Conservation (phyloP, 495 filamentous ascomycete genomes). For the Penicillium atrosanguineum region DNA sequence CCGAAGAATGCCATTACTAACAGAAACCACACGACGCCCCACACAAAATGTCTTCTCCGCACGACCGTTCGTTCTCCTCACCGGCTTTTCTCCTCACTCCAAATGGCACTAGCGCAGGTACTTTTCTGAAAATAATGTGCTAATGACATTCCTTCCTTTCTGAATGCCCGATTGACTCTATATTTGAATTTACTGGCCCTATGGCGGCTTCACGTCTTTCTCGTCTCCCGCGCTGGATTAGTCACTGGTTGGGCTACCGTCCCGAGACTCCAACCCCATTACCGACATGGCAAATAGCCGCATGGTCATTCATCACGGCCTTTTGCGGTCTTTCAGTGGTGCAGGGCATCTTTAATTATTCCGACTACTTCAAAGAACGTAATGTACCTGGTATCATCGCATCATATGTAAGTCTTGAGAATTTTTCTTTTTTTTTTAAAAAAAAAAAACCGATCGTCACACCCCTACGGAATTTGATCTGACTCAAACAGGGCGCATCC, state of each 20-base stretch:
- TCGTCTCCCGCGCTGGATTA: constrained; percentile 32
- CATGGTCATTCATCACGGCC: constrained; percentile 36
- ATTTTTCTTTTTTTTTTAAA: too few species aligned
- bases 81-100: constrained; percentile 10
- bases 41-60: constrained; percentile 13
- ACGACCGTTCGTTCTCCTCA: constrained; percentile 17
- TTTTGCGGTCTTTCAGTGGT: constrained; percentile 36
- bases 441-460: too few species aligned
- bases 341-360: constrained; percentile 34
- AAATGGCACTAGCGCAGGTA: constrained; percentile 10
- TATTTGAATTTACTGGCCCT: not conserved
- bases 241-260: constrained; percentile 41
- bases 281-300: constrained; percentile 19
- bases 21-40: not conserved
- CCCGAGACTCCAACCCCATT: constrained; percentile 24
- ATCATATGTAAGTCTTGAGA: constrained; percentile 27
- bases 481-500: constrained; percentile 57
- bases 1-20: not conserved
- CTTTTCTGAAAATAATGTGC: not conserved
- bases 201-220: constrained; percentile 26
- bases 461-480: constrained; percentile 1
- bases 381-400: constrained; percentile 34
- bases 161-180: not conserved
- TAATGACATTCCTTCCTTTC: not conserved
- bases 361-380: constrained; percentile 28